phyloP scores from a whole-genome alignment of 768 basidiomycete species.

The Collybia sordida region DNA sequence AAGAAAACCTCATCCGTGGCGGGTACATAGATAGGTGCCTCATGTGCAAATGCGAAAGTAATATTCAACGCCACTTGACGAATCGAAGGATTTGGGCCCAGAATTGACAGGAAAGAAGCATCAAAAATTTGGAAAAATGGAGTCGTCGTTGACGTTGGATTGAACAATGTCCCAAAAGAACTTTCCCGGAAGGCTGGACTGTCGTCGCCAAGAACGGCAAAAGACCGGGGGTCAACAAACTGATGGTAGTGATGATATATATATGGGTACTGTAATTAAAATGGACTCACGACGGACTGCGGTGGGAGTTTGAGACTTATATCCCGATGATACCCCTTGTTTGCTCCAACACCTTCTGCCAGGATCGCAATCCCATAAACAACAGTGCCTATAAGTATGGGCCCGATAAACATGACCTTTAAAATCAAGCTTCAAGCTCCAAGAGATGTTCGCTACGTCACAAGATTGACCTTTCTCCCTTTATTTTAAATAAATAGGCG shows the following conservation, averaged over 20 bases:
- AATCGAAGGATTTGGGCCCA: slow-evolving; percentile 58
- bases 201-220: slow-evolving; percentile 46
- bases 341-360: neutral
- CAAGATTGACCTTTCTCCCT: neutral
- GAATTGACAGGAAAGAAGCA: slow-evolving; percentile 51
- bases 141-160: slow-evolving; percentile 56
- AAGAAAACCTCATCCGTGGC: slow-evolving; percentile 72
- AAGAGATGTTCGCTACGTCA: neutral
- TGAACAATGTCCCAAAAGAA: slow-evolving; percentile 45
- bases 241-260: slow-evolving; percentile 17
- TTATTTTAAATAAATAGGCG: slow-evolving; percentile 3
- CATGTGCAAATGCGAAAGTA: slow-evolving; percentile 73
- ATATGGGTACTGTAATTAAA: neutral
- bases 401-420: neutral
- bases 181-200: slow-evolving; percentile 35
- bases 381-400: slow-evolving; percentile 2
- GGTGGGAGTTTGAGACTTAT: slow-evolving; percentile 19
- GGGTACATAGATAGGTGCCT: slow-evolving; percentile 69
- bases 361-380: slow-evolving; percentile 1
- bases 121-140: slow-evolving; percentile 59
- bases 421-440: neutral
- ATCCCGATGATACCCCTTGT: neutral
- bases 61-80: slow-evolving; percentile 57
- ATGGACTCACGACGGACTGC: slow-evolving; percentile 27
- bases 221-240: slow-evolving; percentile 50